A percentile compares a stretch with the other conserved stretches of the same genome.
Evolutionary conservation across 2,329 filamentous ascomycete species (phyloP).

Genomic region (Neofusicoccum ribis): DNA sequence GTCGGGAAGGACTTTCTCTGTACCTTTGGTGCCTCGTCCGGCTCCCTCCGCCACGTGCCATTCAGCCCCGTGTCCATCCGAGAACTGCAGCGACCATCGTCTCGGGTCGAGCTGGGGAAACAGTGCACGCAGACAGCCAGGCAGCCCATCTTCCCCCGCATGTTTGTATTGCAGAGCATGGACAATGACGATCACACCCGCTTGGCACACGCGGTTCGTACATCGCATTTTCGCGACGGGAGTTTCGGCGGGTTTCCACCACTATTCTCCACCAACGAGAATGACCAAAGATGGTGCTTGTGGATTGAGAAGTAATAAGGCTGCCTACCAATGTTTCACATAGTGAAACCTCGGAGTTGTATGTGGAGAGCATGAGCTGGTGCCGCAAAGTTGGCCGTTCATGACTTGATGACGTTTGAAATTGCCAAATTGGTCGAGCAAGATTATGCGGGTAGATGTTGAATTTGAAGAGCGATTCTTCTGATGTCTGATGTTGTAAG

Average conservation of each 20-base stretch:
- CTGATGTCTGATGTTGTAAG: not conserved
- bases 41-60: too few relatives aligned
- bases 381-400: not conserved
- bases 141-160: too few relatives aligned
- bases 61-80: too few relatives aligned
- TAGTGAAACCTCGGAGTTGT: not conserved
- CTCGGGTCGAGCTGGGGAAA: too few relatives aligned
- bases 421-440: not conserved
- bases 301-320: not conserved
- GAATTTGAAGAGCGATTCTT: not conserved
- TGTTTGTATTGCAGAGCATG: too few relatives aligned
- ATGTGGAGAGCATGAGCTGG: not conserved
- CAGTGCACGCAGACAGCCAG: too few relatives aligned
- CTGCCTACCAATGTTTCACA: not conserved
- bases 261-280: not conserved
- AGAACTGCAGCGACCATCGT: too few relatives aligned
- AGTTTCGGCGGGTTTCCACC: not conserved
- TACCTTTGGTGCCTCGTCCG: too few relatives aligned
- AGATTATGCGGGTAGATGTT: not conserved
- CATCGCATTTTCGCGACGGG: not conserved
- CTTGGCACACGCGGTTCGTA: not conserved
- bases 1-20: too few relatives aligned
- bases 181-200: not conserved
- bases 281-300: not conserved
- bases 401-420: not conserved